Evolutionary conservation across 768 basidiomycete species (phyloP).

Genomic region (Multifurca ochricompacta): DNA sequence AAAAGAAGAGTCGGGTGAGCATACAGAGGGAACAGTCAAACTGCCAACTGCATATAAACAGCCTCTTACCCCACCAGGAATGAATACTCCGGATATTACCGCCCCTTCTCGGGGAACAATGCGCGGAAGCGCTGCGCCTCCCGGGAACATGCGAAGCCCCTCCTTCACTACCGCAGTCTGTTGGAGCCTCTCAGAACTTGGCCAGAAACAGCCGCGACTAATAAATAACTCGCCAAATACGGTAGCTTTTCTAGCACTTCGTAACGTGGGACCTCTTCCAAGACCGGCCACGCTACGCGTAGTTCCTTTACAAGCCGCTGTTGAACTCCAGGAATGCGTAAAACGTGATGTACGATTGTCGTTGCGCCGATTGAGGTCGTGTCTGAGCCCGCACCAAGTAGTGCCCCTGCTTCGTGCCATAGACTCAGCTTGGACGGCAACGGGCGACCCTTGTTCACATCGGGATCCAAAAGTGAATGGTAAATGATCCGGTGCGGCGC

Average conservation of each 20-base stretch:
- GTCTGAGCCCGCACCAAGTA: neutral
- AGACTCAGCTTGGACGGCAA: neutral
- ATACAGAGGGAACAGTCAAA: neutral
- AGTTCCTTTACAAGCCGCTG: neutral
- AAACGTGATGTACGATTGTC: neutral
- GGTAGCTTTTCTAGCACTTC: neutral
- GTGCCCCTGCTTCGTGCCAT: neutral
- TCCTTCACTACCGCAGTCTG: neutral
- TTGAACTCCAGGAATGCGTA: neutral
- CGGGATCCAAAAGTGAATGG: neutral
- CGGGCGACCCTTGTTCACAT: neutral
- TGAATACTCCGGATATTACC: conserved; percentile 3
- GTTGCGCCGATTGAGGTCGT: neutral
- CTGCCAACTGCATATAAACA: neutral
- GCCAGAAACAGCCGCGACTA: neutral
- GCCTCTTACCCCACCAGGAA: neutral
- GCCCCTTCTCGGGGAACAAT: conserved; percentile 16
- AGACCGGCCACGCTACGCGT: neutral
- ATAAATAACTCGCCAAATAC: neutral
- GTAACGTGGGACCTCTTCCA: neutral
- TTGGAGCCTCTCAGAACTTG: neutral
- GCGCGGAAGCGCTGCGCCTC: neutral
- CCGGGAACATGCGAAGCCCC: neutral
- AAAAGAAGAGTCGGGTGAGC: neutral
- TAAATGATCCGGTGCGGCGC: neutral